A percentile compares a stretch with the other conserved stretches of the same genome.
These are phyloP conservation scores for Rostrohypoxylon terebratum DNA, from an alignment of 495 filamentous ascomycete species.

Conservation along the genomic window DNA sequence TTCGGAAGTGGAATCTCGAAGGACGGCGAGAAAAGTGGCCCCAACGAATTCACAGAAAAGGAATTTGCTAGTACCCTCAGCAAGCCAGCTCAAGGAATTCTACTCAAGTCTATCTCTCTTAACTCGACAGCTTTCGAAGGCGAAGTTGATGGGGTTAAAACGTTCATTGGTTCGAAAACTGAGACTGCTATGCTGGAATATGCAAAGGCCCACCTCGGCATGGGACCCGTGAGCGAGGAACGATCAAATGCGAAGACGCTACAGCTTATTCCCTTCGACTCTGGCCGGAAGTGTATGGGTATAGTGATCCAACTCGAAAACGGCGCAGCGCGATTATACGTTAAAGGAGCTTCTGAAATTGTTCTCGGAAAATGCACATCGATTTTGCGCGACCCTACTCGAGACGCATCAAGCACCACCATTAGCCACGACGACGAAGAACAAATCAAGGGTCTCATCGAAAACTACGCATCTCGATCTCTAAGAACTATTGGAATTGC, in stretches of 20 bases:
- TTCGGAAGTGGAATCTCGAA: slow-evolving; percentile 64
- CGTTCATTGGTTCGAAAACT: slow-evolving; percentile 90
- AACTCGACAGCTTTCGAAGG: slow-evolving; percentile 94
- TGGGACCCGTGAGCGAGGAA: slow-evolving; percentile 75
- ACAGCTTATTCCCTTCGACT: slow-evolving; percentile 89
- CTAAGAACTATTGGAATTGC: slow-evolving; percentile 87
- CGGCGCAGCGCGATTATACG: slow-evolving; percentile 74
- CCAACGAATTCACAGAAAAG: slow-evolving; percentile 62
- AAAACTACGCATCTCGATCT: slow-evolving; percentile 81
- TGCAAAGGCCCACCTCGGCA: slow-evolving; percentile 79
- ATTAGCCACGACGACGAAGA: slow-evolving; percentile 70
- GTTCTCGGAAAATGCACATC: slow-evolving; percentile 77
- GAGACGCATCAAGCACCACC: slow-evolving; percentile 63
- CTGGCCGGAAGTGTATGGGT: slow-evolving; percentile 89
- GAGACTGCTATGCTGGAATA: slow-evolving; percentile 85
- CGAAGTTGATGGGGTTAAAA: slow-evolving; percentile 74
- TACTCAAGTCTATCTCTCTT: slow-evolving; percentile 80
- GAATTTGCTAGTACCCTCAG: slow-evolving; percentile 72
- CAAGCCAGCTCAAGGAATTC: slow-evolving; percentile 67
- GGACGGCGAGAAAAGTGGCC: slow-evolving; percentile 44
- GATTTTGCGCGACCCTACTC: slow-evolving; percentile 78
- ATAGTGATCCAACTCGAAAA: slow-evolving; percentile 74
- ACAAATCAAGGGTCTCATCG: slow-evolving; percentile 73
- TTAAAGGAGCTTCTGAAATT: slow-evolving; percentile 94
- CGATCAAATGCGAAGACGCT: slow-evolving; percentile 75